phyloP scores from a whole-genome alignment of 2,329 filamentous ascomycete genomes.

The Clathrospora elynae region DNA sequence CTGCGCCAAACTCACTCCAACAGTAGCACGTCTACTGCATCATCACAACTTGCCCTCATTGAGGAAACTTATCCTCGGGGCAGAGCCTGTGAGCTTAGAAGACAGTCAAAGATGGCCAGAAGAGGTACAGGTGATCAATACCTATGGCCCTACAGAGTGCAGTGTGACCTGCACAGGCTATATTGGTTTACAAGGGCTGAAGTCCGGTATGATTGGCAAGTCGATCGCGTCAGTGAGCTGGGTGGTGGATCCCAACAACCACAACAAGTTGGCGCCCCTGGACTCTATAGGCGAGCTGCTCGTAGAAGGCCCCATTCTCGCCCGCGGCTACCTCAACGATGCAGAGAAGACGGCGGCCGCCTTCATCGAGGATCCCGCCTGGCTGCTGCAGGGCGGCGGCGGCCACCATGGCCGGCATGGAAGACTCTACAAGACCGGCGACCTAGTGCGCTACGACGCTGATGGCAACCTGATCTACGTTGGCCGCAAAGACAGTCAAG shows the following conservation, averaged over 20 bases:
- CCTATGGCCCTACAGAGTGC: conserved; percentile 13
- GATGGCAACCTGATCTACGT: conserved; percentile 24
- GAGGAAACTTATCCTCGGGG: conserved; percentile 5
- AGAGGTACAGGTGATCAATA: conserved; percentile 12
- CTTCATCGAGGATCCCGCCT: conserved; percentile 16
- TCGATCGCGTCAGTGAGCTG: conserved; percentile 17
- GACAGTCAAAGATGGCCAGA: conserved; percentile 7
- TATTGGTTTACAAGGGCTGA: background rate
- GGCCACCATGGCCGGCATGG: background rate
- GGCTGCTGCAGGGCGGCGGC: background rate
- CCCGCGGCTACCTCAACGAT: conserved; percentile 31
- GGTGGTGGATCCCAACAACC: conserved; percentile 32
- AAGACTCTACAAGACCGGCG: conserved; percentile 40
- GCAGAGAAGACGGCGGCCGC: conserved; percentile 17
- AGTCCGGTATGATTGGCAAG: conserved; percentile 14
- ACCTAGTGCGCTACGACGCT: conserved; percentile 18
- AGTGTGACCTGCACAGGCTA: background rate
- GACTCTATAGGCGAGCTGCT: conserved; percentile 32
- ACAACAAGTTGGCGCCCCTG: conserved; percentile 21
- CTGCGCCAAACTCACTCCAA: conserved; percentile 17
- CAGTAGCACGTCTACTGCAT: conserved; percentile 15
- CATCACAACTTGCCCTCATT: conserved; percentile 10
- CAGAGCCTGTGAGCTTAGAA: background rate
- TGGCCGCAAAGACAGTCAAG: conserved; percentile 28
- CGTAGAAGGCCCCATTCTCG: conserved; percentile 28